Percentiles rank a stretch among this genome's conserved stretches.
Evolutionary conservation across 23 red algal species (phyloP).

Genomic region (Gracilaria vermiculophylla): DNA sequence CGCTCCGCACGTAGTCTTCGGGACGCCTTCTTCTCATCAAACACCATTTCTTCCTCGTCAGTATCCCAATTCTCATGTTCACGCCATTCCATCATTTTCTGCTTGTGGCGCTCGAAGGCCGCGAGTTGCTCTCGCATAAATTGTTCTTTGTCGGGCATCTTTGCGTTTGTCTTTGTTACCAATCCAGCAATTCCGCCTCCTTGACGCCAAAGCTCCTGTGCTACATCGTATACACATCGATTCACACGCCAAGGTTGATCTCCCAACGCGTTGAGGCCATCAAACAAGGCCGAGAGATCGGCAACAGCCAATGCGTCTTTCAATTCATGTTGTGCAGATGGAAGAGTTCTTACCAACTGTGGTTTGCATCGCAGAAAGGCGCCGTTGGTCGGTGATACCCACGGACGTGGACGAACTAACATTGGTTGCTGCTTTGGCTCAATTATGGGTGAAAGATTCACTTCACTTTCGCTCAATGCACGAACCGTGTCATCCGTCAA

Average conservation of each 20-base stretch:
- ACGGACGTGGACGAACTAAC: conserved; percentile 86
- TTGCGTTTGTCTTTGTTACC: conserved; percentile 53
- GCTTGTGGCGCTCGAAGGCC: not conserved
- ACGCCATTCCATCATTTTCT: not conserved
- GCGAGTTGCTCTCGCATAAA: conserved; percentile 36
- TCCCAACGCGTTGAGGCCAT: conserved; percentile 85
- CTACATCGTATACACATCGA: conserved; percentile 62
- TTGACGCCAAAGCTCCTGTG: conserved; percentile 63
- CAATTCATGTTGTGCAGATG: conserved; percentile 1
- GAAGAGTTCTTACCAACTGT: conserved; percentile 58
- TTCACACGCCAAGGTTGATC: conserved; percentile 80
- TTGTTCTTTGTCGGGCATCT: conserved; percentile 38
- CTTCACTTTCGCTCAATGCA: conserved; percentile 39
- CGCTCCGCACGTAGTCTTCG: conserved; percentile 41
- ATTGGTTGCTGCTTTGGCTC: conserved; percentile 82
- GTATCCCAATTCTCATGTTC: conserved; percentile 18
- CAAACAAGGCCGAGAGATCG: conserved; percentile 63
- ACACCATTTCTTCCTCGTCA: conserved; percentile 37
- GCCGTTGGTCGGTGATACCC: conserved; percentile 61
- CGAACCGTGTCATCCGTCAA: conserved; percentile 28
- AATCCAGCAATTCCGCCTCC: conserved; percentile 82
- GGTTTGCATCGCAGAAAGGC: conserved; percentile 62
- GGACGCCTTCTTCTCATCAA: conserved; percentile 37
- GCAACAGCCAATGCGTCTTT: conserved; percentile 55
- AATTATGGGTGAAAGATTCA: conserved; percentile 27